Evolutionary conservation across 2,329 filamentous ascomycete genomes (phyloP), one percentile per base, ranked within the genome.

Genomic region (Cladobotryum mycophilum): DNA sequence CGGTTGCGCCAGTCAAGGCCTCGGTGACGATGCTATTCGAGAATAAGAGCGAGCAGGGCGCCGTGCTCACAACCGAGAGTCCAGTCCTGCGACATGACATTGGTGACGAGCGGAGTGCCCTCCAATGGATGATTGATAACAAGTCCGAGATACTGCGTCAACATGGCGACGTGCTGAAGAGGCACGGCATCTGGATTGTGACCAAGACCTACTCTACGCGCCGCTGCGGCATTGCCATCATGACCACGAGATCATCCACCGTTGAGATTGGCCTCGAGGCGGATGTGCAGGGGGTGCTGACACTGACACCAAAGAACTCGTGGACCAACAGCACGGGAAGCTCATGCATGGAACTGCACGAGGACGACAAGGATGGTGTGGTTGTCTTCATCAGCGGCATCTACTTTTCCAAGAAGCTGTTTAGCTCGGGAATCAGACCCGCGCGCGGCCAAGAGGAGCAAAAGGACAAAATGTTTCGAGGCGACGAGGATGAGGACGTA

Each of bases 321-420:
- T 45, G 43, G 43, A 35, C 25, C 5, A 45, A 35, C 18, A 18
- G 43, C 13, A 5, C 43, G 5, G 43, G 22, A 34, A 45, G 7
- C 25, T 35, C 15, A 20, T 34, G 22, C 18, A 45, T 35, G 43
- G 49, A 47, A 38, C 17, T 51, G 8, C 49, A 51, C 12, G 44
- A 51, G 18, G 49, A 47, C 20, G n/a, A n/a, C n/a, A 44, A 51
- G n/a, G 17, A 43, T 17, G 49, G 45, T n/a, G 43, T 51, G 6
- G 49, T 51, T n/a, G 40, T 41, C 3, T 51, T 51, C 25, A 47
- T 51, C 14, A 51, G 49, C 17, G 43, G 49, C 4, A 44, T 51
- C 5, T 51, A 47, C 44, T 51, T 51, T 43, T 20, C 49, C 5
- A 49, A 49, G 17, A 36, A 25, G n/a, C n/a, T 50, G 8, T 40